These are phyloP conservation scores for Neurospora terricola DNA, from an alignment of 495 filamentous ascomycete genomes.

Conservation along the genomic window DNA sequence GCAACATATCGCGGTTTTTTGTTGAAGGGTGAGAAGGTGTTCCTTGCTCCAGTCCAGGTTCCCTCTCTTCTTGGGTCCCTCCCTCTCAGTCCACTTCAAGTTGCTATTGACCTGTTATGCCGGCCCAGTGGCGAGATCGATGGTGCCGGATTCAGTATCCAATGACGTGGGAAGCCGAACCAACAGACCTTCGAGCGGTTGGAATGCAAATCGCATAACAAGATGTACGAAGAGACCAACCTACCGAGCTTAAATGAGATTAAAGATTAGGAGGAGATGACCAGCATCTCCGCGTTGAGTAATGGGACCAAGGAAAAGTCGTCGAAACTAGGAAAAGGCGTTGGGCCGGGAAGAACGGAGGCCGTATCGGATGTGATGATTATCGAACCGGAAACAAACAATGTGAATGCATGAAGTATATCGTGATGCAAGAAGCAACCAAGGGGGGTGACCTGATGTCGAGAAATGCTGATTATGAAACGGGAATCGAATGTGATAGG, in stretches of 20 bases:
- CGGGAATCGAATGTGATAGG: background rate
- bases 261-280: conserved; percentile 25
- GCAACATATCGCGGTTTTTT: background rate
- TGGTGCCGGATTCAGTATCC: conserved; percentile 10
- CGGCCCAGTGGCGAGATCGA: conserved; percentile 1
- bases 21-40: background rate
- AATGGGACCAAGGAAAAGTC: background rate
- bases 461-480: conserved; percentile 1
- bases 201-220: background rate
- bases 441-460: conserved; percentile 1
- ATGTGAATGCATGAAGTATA: background rate
- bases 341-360: background rate
- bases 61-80: background rate
- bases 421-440: background rate
- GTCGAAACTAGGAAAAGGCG: background rate
- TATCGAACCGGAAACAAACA: background rate
- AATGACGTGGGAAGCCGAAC: conserved; percentile 10
- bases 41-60: background rate
- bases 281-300: conserved; percentile 27
- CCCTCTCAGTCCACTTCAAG: background rate
- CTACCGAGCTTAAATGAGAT: conserved; percentile 18
- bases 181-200: conserved; percentile 5
- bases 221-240: conserved; percentile 16
- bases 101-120: background rate
- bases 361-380: background rate